These are phyloP conservation scores for Cyclotella distinguenda DNA, from an alignment of 108 stramenopile species.

Conservation along the genomic window DNA sequence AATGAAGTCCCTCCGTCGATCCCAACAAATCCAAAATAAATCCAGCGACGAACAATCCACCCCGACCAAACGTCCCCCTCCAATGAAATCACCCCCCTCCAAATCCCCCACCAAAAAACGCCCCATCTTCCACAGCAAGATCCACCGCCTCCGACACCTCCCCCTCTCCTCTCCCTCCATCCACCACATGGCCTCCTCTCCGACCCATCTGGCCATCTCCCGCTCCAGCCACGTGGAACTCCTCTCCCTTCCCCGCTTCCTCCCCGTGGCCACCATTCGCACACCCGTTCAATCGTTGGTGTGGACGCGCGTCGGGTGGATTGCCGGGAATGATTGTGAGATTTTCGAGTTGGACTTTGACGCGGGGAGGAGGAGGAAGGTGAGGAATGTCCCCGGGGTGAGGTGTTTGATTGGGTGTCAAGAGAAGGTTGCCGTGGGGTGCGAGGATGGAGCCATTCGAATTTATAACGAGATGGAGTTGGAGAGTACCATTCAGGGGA, in stretches of 20 bases:
- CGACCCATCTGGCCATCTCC: conserved; percentile 10
- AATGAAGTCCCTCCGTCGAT: background rate
- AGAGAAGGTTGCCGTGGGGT: conserved; percentile 58
- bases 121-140: conserved; percentile 48
- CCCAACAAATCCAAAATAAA: conserved; percentile 6
- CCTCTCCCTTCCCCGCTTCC: conserved; percentile 22
- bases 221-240: background rate
- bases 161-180: conserved; percentile 58
- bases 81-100: background rate
- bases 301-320: no score
- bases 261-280: background rate
- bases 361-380: background rate
- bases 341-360: conserved; percentile 4
- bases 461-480: conserved; percentile 69
- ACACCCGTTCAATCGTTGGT: conserved; percentile 17
- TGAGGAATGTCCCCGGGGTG: conserved; percentile 26
- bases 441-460: conserved; percentile 77
- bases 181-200: conserved; percentile 54
- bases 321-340: no score
- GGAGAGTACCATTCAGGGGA: conserved; percentile 71
- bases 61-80: background rate
- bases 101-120: background rate
- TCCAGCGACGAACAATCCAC: conserved; percentile 12
- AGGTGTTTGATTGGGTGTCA: no score
- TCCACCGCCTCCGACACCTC: conserved; percentile 77